These are phyloP conservation scores for Pythium diclinum DNA, from an alignment of 352 stramenopile species.

Conservation along the genomic window DNA sequence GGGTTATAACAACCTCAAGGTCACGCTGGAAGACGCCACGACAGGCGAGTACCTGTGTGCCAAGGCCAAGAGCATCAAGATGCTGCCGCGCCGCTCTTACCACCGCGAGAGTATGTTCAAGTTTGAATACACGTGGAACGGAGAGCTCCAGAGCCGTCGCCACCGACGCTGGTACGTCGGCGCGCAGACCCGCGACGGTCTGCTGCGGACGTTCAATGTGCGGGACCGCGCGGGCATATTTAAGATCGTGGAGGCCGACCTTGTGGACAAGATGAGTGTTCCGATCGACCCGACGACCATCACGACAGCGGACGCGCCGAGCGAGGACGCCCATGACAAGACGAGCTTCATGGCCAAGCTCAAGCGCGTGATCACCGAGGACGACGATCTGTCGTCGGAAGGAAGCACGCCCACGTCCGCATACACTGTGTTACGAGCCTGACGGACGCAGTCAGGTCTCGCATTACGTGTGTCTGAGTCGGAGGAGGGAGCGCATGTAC, in stretches of 20 bases:
- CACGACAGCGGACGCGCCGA: conserved; percentile 1
- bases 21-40: conserved; percentile 43
- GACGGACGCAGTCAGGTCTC: not conserved
- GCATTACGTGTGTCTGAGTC: not conserved
- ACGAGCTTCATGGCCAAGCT: conserved; percentile 16
- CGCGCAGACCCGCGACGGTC: conserved; percentile 57
- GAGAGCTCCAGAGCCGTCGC: conserved; percentile 65
- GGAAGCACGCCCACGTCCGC: conserved; percentile 17
- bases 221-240: conserved; percentile 52
- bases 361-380: conserved; percentile 21
- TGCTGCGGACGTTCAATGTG: conserved; percentile 60
- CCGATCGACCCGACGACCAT: conserved; percentile 27
- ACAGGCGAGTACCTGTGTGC: conserved; percentile 46
- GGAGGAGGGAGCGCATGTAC: not conserved
- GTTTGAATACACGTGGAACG: conserved; percentile 65
- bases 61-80: conserved; percentile 52
- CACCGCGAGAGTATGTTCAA: conserved; percentile 63
- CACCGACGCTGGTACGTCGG: conserved; percentile 69
- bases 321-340: conserved; percentile 13
- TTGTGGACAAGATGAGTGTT: conserved; percentile 44
- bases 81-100: conserved; percentile 38
- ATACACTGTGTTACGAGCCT: not conserved
- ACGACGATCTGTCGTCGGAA: conserved; percentile 15
- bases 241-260: conserved; percentile 58
- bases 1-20: conserved; percentile 56